Percentiles rank a stretch among this genome's conserved stretches.
Conservation (phyloP, 441 rosid genomes). For the Pelargonium australe region DNA sequence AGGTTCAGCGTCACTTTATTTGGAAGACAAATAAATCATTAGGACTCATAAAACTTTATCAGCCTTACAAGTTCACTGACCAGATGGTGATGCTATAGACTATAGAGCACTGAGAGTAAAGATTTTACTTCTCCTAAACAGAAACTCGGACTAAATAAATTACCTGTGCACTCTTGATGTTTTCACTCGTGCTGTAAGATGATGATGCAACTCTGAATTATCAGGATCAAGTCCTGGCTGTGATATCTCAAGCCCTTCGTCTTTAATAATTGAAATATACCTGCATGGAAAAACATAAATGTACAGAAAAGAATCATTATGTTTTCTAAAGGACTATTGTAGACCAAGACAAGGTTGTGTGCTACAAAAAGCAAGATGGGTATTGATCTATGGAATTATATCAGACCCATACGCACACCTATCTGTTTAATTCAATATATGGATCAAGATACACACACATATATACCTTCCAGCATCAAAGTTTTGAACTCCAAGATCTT, state of each 20-base stretch:
- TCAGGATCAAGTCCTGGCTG: constrained; percentile 77
- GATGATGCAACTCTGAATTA: constrained; percentile 58
- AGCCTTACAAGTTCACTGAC: no score
- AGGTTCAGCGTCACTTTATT: neutral
- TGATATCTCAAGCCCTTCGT: constrained; percentile 78
- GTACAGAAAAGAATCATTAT: neutral
- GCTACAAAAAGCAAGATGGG: neutral
- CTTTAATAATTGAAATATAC: constrained; percentile 53
- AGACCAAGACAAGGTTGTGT: neutral
- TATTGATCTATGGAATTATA: neutral
- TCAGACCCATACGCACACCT: neutral
- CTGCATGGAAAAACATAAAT: constrained; percentile 25
- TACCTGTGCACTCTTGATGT: constrained; percentile 64
- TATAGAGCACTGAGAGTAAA: neutral
- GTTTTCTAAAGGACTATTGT: no score
- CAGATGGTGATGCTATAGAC: no score
- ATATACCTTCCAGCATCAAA: constrained; percentile 51
- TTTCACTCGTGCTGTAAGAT: constrained; percentile 41
- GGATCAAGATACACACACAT: neutral
- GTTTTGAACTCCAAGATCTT: constrained; percentile 72
- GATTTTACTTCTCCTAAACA: neutral
- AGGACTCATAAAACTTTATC: neutral
- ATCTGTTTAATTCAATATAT: neutral
- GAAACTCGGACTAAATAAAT: neutral
- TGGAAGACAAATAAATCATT: neutral